Evolutionary conservation across 495 filamentous ascomycete species (phyloP), one percentile per base, ranked within the genome.

Genomic region (Thermothielavioides terrestris): DNA sequence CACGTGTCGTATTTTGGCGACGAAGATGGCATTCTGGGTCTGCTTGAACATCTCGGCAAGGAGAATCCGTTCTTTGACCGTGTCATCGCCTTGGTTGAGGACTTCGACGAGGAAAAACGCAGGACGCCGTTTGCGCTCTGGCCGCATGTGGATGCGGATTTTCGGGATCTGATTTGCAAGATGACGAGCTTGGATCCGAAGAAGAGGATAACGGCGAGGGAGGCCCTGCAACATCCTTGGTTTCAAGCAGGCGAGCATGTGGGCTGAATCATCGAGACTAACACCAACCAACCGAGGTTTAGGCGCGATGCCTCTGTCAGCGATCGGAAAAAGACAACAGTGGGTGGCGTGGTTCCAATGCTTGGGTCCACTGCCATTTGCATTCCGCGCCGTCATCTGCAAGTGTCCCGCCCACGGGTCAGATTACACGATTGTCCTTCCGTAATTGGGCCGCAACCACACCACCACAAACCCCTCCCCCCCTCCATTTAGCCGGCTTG

Each of bases 221-320:
- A 68, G 44, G 63, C 65, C 12, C 51, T 66, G 1, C 34, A 58
- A 14, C 65, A 68, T 40, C 59, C 54, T 35, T 68, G 63, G 63
- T 67, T 67, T 36, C 38, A 40, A 30, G 11, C 15, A 9, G 25
- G 14, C 17, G 27, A 36, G n/a, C n/a, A n/a, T n/a, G n/a, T n/a
- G n/a, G n/a, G n/a, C n/a, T n/a, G n/a, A n/a, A n/a, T n/a, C n/a
- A n/a, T n/a, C n/a, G n/a, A n/a, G n/a, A 28, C 27, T 6, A 28
- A 34, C 31, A 34, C 3, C 31, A 12, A 3, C 11, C 10, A 9
- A 20, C 17, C 17, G 17, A 21, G 35, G 11, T 34, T 4, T 25
- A 27, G 23, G 12, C 15, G 5, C 41, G 9, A 14, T 12, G 7
- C 26, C 12, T 31, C 6, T 32, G 21, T 52, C 17, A 38, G 40